These are phyloP conservation scores for Dysphania ambrosioides DNA, from an alignment of 148 eudicot genomes.

Conservation along the genomic window DNA sequence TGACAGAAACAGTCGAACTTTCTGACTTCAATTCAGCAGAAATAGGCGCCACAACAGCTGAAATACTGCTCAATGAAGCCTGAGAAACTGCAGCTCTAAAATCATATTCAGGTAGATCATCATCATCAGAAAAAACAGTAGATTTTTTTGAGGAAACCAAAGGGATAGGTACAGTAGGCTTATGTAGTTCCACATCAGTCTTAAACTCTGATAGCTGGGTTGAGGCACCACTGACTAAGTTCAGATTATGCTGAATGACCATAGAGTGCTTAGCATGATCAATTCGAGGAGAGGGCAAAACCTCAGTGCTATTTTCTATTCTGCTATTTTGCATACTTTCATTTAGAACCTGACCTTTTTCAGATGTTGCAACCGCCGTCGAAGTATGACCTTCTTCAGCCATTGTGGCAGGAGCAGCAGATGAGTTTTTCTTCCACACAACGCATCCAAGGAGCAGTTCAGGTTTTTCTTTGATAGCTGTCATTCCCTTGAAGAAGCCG, in stretches of 20 bases:
- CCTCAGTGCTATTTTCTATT: constrained; percentile 25
- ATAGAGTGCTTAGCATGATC: constrained; percentile 6
- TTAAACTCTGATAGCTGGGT: constrained; percentile 10
- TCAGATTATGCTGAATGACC: constrained; percentile 13
- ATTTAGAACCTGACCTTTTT: constrained; percentile 28
- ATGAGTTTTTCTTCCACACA: constrained; percentile 59
- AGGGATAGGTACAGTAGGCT: constrained; percentile 21
- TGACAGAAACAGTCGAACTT: constrained; percentile 10
- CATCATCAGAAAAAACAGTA: constrained; percentile 34
- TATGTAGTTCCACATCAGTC: not conserved
- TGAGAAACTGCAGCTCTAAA: constrained; percentile 37
- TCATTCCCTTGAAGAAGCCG: constrained; percentile 65
- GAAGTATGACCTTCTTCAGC: constrained; percentile 13
- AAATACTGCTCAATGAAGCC: constrained; percentile 18
- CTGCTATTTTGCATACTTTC: constrained; percentile 16
- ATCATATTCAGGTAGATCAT: constrained; percentile 84
- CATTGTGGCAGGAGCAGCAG: constrained; percentile 34
- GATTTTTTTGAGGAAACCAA: constrained; percentile 24
- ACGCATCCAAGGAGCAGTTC: constrained; percentile 67
- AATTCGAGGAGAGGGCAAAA: constrained; percentile 10
- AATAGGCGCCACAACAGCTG: constrained; percentile 10
- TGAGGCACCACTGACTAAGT: constrained; percentile 10
- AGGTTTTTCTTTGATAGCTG: constrained; percentile 43
- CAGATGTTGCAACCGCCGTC: not conserved
- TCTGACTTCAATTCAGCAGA: constrained; percentile 30